Percentiles rank a stretch among this genome's conserved stretches.
phyloP scores from a whole-genome alignment of 345 rosid genomes.

The Nasturtium officinale region DNA sequence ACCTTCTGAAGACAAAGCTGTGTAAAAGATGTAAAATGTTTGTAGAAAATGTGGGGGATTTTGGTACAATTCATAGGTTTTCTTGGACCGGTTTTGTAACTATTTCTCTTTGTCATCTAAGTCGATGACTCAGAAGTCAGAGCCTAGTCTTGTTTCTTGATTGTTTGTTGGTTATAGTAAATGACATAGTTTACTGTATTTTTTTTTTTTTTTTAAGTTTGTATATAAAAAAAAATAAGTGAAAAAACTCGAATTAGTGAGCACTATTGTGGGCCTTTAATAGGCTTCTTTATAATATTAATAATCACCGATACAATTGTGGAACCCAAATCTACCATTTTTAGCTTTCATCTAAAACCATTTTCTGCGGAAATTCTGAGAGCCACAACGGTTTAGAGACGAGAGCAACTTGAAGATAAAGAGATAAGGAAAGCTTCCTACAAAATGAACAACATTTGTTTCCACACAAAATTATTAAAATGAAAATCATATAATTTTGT shows the following conservation, averaged over 20 bases:
- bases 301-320: background rate
- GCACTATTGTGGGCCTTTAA: slow-evolving; percentile 1
- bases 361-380: slow-evolving; percentile 26
- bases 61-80: background rate
- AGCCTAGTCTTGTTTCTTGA: background rate
- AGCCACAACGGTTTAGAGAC: slow-evolving; percentile 45
- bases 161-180: background rate
- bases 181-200: background rate
- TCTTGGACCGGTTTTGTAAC: background rate
- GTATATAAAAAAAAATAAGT: too few relatives aligned
- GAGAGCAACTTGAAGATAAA: slow-evolving; percentile 32
- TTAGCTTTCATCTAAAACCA: background rate
- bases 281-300: slow-evolving; percentile 1
- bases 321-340: background rate
- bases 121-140: slow-evolving; percentile 1
- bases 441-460: slow-evolving; percentile 40
- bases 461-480: slow-evolving; percentile 47
- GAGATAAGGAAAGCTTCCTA: slow-evolving; percentile 52
- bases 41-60: background rate
- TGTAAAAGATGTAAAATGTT: slow-evolving; percentile 4
- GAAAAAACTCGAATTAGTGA: too few relatives aligned
- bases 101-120: background rate
- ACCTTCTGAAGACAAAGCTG: slow-evolving; percentile 10
- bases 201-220: too few relatives aligned
- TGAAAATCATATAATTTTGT: background rate